Evolutionary conservation across 2,329 filamentous ascomycete genomes (phyloP), one percentile per base, ranked within the genome.

Genomic region (Fusarium armeniacum): DNA sequence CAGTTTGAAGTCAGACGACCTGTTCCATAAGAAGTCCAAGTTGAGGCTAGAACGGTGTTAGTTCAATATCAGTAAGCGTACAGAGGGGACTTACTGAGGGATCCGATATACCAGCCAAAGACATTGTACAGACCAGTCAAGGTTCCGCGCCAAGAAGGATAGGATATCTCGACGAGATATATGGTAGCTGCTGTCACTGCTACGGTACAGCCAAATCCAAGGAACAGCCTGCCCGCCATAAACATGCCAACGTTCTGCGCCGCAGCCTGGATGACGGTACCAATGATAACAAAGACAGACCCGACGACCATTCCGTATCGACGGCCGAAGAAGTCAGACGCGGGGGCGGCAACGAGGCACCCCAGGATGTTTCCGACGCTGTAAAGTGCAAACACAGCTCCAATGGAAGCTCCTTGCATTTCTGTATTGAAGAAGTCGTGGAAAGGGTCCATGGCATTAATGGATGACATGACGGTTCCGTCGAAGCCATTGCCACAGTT

Each of bases 51-150:
- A 7, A 58, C 2, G 1, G 35, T 43, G 9, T 58, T 5, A 51
- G 4, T 18, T 33, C 4, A 3, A 47, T 16, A 0, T 6, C n/a
- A 0, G 3, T 0, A 2, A 13, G 0, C 3, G 6, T 22, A 5
- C 3, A 15, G 15, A 7, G 1, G 2, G 11, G 7, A 53, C 46
- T 41, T 18, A 53, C 55, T 6, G 11, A 58, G 46, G 1, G 46
- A 58, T 22, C 55, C 55, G 10, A 53, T 53, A n/a, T 58, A 58
- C 55, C 55, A 58, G 2, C 55, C 55, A 3, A 41, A 20, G 3
- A 58, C 55, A 16, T 58, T 58, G 10, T 58, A 58, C 0, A 58
- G 45, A 3, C 55, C 55, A 15, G 46, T 12, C 22, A 52, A 5
- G 9, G 47, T 52, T 53, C 55, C 55, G 0, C 55, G 46, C 55